A percentile compares a stretch with the other conserved stretches of the same genome.
Conservation (phyloP, 2,329 filamentous ascomycete species). For the Alternaria panax region DNA sequence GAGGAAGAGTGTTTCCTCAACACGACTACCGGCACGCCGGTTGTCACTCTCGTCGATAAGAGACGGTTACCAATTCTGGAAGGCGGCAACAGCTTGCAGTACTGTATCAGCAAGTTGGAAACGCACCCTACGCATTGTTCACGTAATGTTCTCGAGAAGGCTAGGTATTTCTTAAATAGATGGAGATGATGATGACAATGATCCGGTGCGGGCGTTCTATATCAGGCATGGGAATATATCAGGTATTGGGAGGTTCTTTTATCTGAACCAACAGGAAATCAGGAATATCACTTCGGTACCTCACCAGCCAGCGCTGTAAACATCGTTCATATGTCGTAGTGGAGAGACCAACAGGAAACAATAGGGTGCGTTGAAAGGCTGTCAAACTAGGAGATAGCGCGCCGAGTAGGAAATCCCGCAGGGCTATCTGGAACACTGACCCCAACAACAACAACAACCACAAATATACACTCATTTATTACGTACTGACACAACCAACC, state of each 20-base stretch:
- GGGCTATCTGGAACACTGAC: no score
- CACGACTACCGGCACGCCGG: background rate
- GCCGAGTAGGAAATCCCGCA: no score
- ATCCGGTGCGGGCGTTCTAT: background rate
- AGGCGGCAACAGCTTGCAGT: conserved; percentile 1
- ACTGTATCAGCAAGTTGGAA: conserved; percentile 11
- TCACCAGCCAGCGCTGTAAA: no score
- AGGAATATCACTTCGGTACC: background rate
- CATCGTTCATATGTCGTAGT: background rate
- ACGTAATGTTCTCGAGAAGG: background rate
- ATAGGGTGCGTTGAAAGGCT: no score
- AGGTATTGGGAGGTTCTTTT: background rate
- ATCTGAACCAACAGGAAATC: background rate
- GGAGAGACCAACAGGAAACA: no score
- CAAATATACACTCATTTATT: no score
- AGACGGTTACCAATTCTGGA: conserved; percentile 2
- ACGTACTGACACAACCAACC: no score
- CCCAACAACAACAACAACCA: no score
- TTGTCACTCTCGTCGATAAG: conserved; percentile 1
- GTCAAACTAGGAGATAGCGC: no score
- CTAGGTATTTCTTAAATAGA: conserved; percentile 4
- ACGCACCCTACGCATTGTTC: conserved; percentile 2
- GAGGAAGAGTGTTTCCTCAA: conserved; percentile 8
- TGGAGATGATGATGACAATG: background rate
- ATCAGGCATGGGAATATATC: background rate